phyloP scores from a whole-genome alignment of 768 basidiomycete genomes.

The Amanita exitialis region DNA sequence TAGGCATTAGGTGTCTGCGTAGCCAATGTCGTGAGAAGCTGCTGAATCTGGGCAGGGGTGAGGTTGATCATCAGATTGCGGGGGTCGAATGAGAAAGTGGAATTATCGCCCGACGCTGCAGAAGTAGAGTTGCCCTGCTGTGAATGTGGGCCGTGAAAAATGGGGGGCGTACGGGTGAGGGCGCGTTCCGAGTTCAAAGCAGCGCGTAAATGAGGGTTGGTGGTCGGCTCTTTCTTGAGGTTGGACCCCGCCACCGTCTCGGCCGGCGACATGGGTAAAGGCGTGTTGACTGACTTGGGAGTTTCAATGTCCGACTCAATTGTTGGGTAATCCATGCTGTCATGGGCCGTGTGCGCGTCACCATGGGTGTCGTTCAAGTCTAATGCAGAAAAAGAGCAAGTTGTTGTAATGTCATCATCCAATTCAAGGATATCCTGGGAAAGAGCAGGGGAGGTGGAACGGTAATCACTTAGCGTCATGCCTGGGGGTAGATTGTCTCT shows the following conservation, averaged over 20 bases:
- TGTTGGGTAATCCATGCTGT: neutral
- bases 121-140: neutral
- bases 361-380: neutral
- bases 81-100: constrained; percentile 26
- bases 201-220: neutral
- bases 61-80: constrained; percentile 46
- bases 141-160: neutral
- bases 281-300: constrained; percentile 1
- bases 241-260: too few relatives aligned
- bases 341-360: neutral
- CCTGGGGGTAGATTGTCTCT: neutral
- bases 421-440: neutral
- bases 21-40: constrained; percentile 37
- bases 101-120: constrained; percentile 9
- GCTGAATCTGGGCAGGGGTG: constrained; percentile 47
- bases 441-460: neutral
- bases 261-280: neutral
- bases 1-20: constrained; percentile 16
- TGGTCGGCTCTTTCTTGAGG: neutral
- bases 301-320: constrained; percentile 3
- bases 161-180: constrained; percentile 2
- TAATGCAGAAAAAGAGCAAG: constrained; percentile 1
- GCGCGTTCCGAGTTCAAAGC: neutral
- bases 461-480: constrained; percentile 7
- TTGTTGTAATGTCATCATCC: neutral